phyloP scores from a whole-genome alignment of 192 early-diverging fungal genomes.

The Anaeromyces robustus region DNA sequence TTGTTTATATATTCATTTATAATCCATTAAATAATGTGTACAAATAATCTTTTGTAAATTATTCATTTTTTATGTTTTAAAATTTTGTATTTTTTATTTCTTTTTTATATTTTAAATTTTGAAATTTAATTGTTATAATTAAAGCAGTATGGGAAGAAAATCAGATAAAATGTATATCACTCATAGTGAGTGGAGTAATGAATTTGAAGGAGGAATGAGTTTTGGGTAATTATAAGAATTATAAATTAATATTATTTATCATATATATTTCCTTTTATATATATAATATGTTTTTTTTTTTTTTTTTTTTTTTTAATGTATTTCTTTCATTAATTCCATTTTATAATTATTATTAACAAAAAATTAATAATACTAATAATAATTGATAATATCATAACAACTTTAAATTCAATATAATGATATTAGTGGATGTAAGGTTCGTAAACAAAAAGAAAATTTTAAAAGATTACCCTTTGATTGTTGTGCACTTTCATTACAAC shows the following conservation, averaged over 20 bases:
- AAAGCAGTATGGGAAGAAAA: conserved; percentile 27
- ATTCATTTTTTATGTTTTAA: too few species aligned
- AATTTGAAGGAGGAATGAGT: neutral
- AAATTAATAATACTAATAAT: too few species aligned
- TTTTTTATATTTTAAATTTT: neutral
- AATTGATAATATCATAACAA: too few species aligned
- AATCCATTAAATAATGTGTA: too few species aligned
- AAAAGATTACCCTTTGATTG: conserved; percentile 66
- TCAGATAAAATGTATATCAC: conserved; percentile 83
- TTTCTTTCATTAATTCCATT: neutral
- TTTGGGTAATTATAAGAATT: neutral
- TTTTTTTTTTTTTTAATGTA: conserved; percentile 2
- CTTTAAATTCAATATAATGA: too few species aligned
- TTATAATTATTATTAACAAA: too few species aligned
- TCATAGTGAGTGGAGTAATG: conserved; percentile 42
- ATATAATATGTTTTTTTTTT: too few species aligned
- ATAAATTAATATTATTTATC: conserved; percentile 32
- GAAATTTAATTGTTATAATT: neutral
- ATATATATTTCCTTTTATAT: conserved; percentile 10
- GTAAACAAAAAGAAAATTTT: conserved; percentile 39
- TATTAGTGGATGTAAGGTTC: conserved; percentile 11
- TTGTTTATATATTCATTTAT: too few species aligned
- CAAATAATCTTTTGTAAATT: too few species aligned
- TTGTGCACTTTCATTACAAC: conserved; percentile 80
- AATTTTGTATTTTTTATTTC: too few species aligned